phyloP scores from a whole-genome alignment of 73 alveolate species.

The Paramecium sexaurelia region DNA sequence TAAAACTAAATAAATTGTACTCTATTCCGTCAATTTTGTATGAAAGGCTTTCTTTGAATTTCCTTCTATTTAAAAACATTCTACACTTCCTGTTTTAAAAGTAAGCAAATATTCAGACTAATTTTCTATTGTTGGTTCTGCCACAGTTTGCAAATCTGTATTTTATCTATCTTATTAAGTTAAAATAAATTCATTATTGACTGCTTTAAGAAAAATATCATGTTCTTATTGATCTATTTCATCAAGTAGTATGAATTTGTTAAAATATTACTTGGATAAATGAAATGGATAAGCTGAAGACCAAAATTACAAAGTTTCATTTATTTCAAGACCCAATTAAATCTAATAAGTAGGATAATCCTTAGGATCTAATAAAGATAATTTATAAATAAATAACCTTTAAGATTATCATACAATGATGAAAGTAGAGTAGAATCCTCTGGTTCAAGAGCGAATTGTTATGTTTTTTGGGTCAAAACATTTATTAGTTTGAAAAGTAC shows the following conservation, averaged over 20 bases:
- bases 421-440: not conserved
- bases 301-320: slow-evolving; percentile 25
- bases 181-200: not conserved
- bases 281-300: not conserved
- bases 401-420: not conserved
- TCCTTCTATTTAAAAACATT: not conserved
- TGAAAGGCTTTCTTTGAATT: not conserved
- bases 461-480: not conserved
- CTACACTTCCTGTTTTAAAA: slow-evolving; percentile 12
- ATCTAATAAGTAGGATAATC: not conserved
- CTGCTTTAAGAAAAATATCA: not conserved
- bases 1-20: not conserved
- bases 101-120: not conserved
- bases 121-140: slow-evolving; percentile 16
- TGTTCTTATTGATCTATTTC: slow-evolving; percentile 32
- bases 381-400: not conserved
- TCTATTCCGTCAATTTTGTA: not conserved
- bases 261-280: not conserved
- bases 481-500: not conserved
- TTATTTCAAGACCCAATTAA: not conserved
- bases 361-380: not conserved
- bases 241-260: not conserved
- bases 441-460: not conserved
- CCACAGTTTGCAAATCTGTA: not conserved
- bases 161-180: not conserved